phyloP scores from a whole-genome alignment of 495 filamentous ascomycete species.

The Tuber brumale region DNA sequence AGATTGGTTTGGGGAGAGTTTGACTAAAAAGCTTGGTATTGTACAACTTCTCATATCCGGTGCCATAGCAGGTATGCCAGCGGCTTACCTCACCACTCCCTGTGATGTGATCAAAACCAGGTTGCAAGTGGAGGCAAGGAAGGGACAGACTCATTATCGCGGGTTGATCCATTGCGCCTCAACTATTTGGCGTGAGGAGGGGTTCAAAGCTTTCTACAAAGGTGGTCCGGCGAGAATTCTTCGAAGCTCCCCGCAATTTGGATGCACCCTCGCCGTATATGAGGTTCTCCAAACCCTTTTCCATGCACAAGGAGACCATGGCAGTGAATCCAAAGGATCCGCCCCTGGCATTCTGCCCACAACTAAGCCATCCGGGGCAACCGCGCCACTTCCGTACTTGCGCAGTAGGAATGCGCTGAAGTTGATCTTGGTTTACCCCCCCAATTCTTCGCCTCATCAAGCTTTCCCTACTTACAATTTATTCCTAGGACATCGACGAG shows the following conservation, averaged over 20 bases:
- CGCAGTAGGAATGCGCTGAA: constrained; percentile 88
- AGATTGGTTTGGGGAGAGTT: constrained; percentile 84
- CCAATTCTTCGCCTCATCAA: not conserved
- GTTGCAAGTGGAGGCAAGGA: constrained; percentile 91
- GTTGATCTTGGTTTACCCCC: constrained; percentile 59
- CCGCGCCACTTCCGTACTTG: constrained; percentile 68
- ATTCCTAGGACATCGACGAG: constrained; percentile 71
- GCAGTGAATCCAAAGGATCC: constrained; percentile 45
- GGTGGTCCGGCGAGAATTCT: constrained; percentile 91
- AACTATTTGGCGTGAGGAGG: constrained; percentile 82
- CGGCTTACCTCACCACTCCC: constrained; percentile 92
- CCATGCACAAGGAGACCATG: constrained; percentile 66
- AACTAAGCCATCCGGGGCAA: constrained; percentile 46
- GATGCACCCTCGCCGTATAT: constrained; percentile 91
- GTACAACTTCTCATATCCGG: constrained; percentile 89
- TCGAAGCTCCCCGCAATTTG: constrained; percentile 92
- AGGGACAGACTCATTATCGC: constrained; percentile 82
- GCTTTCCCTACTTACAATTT: constrained; percentile 8
- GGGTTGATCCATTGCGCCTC: constrained; percentile 77
- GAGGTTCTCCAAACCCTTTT: constrained; percentile 79
- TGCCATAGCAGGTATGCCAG: constrained; percentile 97
- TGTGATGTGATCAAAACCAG: constrained; percentile 99
- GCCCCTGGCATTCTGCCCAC: constrained; percentile 41
- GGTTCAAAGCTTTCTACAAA: constrained; percentile 95
- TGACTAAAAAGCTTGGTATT: constrained; percentile 84